phyloP scores from a whole-genome alignment of 1,139 yeast species.

The Candida buenavistaensis region DNA sequence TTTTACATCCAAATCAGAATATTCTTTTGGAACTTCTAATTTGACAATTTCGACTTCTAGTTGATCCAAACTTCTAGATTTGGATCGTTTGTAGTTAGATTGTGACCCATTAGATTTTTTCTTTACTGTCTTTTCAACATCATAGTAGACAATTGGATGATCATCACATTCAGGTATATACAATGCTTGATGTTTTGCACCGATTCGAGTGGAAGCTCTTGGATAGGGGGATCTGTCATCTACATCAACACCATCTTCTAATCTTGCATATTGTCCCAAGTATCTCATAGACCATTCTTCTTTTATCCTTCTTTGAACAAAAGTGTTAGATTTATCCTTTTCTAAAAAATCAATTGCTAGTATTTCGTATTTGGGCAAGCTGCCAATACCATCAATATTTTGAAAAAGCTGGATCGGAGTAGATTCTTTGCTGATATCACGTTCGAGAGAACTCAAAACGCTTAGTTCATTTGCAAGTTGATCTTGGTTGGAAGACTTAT shows the following conservation, averaged over 20 bases:
- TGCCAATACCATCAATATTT: not conserved
- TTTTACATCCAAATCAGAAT: conserved; percentile 33
- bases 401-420: conserved; percentile 8
- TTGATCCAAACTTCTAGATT: conserved; percentile 21
- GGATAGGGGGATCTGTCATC: conserved; percentile 81
- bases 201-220: conserved; percentile 75
- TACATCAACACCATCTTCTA: conserved; percentile 77
- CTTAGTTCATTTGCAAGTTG: conserved; percentile 28
- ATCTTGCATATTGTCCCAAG: conserved; percentile 71
- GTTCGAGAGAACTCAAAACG: conserved; percentile 20
- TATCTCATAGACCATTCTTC: conserved; percentile 86
- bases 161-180: conserved; percentile 62
- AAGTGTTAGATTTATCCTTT: conserved; percentile 40
- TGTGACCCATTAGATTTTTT: conserved; percentile 10
- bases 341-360: conserved; percentile 55
- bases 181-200: conserved; percentile 71
- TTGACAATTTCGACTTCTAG: conserved; percentile 31
- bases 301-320: conserved; percentile 47
- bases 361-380: conserved; percentile 59
- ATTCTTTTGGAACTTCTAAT: conserved; percentile 51
- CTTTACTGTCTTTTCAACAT: conserved; percentile 27
- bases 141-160: conserved; percentile 70
- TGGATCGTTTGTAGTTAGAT: conserved; percentile 9
- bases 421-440: conserved; percentile 7
- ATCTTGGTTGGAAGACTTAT: conserved; percentile 41